Evolutionary conservation across 2,329 filamentous ascomycete genomes (phyloP).

Genomic region (Metarhizium sp.): DNA sequence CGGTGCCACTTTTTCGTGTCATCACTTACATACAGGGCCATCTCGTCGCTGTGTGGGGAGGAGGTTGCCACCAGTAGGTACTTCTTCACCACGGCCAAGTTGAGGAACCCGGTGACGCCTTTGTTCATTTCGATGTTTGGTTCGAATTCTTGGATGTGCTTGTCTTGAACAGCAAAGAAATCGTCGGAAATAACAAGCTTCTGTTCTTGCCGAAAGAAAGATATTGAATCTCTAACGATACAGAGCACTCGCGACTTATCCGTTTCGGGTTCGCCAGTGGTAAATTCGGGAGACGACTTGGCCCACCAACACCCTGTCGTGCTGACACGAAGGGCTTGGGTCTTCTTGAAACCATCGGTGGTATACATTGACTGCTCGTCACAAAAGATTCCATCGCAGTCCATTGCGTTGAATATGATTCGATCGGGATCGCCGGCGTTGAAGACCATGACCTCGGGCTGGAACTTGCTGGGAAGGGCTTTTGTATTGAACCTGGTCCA

Average conservation of each 20-base stretch:
- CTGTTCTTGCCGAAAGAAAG: conserved; percentile 62
- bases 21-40: conserved; percentile 82
- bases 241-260: conserved; percentile 70
- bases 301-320: conserved; percentile 83
- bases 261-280: conserved; percentile 53
- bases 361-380: conserved; percentile 64
- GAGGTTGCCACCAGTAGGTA: conserved; percentile 78
- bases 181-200: conserved; percentile 73
- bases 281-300: conserved; percentile 64
- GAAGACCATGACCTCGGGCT: conserved; percentile 53
- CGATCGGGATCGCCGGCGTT: conserved; percentile 76
- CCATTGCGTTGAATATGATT: conserved; percentile 74
- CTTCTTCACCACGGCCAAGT: conserved; percentile 74
- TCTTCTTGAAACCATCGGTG: conserved; percentile 69
- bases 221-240: conserved; percentile 65
- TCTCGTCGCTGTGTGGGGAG: conserved; percentile 73
- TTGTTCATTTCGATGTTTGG: conserved; percentile 66
- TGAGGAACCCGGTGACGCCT: conserved; percentile 70
- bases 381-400: conserved; percentile 56
- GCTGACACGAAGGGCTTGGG: conserved; percentile 55
- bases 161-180: conserved; percentile 55
- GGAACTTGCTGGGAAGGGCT: conserved; percentile 44
- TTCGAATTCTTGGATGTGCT: conserved; percentile 55
- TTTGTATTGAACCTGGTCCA: conserved; percentile 69
- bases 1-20: conserved; percentile 84